phyloP scores from a whole-genome alignment of 2,329 filamentous ascomycete species.

The Diplodia sapinea region DNA sequence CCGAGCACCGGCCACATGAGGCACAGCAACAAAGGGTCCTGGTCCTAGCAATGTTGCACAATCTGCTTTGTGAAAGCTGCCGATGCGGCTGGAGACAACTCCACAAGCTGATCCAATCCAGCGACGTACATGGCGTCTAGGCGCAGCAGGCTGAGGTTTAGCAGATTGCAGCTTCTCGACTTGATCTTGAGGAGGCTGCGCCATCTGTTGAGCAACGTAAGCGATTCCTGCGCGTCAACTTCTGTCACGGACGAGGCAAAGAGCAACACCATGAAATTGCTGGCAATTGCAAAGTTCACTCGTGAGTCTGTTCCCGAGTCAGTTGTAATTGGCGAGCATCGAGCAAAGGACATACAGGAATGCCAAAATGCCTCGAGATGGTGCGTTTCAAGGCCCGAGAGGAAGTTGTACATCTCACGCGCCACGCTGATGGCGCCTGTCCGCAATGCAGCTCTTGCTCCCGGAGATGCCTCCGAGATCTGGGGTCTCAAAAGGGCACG shows the following conservation, averaged over 20 bases:
- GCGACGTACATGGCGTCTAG: conserved; percentile 42
- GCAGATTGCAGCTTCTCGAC: conserved; percentile 43
- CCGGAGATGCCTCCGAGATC: conserved; percentile 38
- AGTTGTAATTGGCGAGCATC: neutral
- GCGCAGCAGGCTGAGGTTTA: conserved; percentile 42
- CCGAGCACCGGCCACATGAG: neutral
- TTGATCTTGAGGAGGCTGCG: conserved; percentile 41
- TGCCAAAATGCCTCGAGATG: conserved; percentile 45
- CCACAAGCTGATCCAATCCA: conserved; percentile 40
- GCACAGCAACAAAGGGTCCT: neutral
- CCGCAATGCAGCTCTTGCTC: conserved; percentile 40
- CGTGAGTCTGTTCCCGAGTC: conserved; percentile 39
- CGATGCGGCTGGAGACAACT: conserved; percentile 40
- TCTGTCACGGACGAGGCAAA: conserved; percentile 41
- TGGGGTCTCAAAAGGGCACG: conserved; percentile 56
- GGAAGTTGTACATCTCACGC: conserved; percentile 41
- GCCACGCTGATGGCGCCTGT: conserved; percentile 42
- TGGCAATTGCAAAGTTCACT: conserved; percentile 45
- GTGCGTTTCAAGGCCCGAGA: conserved; percentile 39
- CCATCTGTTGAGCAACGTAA: conserved; percentile 41
- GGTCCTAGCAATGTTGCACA: neutral
- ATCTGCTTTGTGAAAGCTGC: conserved; percentile 35
- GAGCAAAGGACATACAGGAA: conserved; percentile 38
- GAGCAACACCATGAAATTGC: conserved; percentile 43
- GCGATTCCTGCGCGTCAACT: conserved; percentile 41